Evolutionary conservation across 2,329 filamentous ascomycete genomes (phyloP).

Genomic region (Pseudogymnoascus sp.): DNA sequence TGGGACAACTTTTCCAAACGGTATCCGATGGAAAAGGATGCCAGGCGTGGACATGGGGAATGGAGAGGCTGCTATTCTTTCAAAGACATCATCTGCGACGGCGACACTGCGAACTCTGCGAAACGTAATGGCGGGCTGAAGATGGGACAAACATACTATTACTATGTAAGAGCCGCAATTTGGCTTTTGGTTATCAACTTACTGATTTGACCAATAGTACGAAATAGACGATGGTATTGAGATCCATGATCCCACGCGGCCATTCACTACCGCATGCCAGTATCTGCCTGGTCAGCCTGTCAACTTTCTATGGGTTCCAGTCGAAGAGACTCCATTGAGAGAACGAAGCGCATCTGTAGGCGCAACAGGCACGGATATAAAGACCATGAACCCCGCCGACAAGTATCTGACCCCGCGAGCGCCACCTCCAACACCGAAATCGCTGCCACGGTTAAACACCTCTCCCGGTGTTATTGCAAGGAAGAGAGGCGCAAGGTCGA

Average conservation of each 20-base stretch:
- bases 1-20: conserved; percentile 87
- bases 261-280: conserved; percentile 73
- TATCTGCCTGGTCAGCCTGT: conserved; percentile 81
- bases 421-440: conserved; percentile 42
- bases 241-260: conserved; percentile 64
- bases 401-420: conserved; percentile 67
- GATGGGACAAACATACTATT: conserved; percentile 93
- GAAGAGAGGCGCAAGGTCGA: conserved; percentile 23
- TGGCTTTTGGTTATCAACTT: background rate
- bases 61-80: conserved; percentile 89
- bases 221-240: conserved; percentile 74
- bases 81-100: conserved; percentile 77
- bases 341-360: conserved; percentile 60
- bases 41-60: conserved; percentile 63
- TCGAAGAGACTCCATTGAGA: conserved; percentile 53
- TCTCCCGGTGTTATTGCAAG: conserved; percentile 32
- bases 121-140: conserved; percentile 73
- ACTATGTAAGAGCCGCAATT: conserved; percentile 57
- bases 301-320: conserved; percentile 76
- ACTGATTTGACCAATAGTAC: conserved; percentile 51
- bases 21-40: conserved; percentile 77
- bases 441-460: conserved; percentile 38
- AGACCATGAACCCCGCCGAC: conserved; percentile 72
- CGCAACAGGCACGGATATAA: conserved; percentile 47
- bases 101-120: conserved; percentile 43